A percentile compares a stretch with the other conserved stretches of the same genome.
Conservation (phyloP, 805 yeast genomes). For the Pichia membranifaciens region DNA sequence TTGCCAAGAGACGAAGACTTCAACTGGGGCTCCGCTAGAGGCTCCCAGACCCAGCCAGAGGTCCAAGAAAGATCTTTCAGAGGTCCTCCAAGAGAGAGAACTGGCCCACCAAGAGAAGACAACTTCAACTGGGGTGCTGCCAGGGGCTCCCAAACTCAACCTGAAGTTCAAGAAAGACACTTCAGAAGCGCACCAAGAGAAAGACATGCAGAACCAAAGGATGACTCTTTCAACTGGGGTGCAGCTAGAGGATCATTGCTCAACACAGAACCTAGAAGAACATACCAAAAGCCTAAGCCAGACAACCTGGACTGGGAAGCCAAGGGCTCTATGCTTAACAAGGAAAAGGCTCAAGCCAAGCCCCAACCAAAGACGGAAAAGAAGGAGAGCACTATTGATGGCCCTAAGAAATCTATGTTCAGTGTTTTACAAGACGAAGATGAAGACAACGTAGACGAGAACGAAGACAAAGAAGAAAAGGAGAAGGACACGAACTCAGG, state of each 20-base stretch:
- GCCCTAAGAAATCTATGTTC: constrained; percentile 40
- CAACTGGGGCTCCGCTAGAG: constrained; percentile 41
- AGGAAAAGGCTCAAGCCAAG: constrained; percentile 11
- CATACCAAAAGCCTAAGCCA: constrained; percentile 25
- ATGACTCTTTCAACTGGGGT: constrained; percentile 57
- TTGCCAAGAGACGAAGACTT: constrained; percentile 31
- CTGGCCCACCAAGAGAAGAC: constrained; percentile 31
- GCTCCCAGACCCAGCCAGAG: constrained; percentile 12
- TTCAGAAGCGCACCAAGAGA: constrained; percentile 13
- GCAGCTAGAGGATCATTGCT: constrained; percentile 34
- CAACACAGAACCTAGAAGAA: constrained; percentile 29
- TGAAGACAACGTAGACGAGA: constrained; percentile 41
- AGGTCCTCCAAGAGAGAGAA: constrained; percentile 38
- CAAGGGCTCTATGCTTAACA: constrained; percentile 11
- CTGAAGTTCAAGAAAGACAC: constrained; percentile 12
- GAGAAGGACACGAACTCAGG: constrained; percentile 18
- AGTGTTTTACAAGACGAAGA: constrained; percentile 47
- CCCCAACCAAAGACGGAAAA: constrained; percentile 14
- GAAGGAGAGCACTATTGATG: constrained; percentile 22
- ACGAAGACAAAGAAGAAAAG: constrained; percentile 29
- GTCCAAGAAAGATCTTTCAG: constrained; percentile 25
- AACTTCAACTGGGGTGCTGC: constrained; percentile 57
- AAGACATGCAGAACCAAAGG: constrained; percentile 15
- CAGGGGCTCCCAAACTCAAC: constrained; percentile 53
- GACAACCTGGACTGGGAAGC: constrained; percentile 42